phyloP scores from a whole-genome alignment of 257 asterid species.

The Eustoma russellianum region DNA sequence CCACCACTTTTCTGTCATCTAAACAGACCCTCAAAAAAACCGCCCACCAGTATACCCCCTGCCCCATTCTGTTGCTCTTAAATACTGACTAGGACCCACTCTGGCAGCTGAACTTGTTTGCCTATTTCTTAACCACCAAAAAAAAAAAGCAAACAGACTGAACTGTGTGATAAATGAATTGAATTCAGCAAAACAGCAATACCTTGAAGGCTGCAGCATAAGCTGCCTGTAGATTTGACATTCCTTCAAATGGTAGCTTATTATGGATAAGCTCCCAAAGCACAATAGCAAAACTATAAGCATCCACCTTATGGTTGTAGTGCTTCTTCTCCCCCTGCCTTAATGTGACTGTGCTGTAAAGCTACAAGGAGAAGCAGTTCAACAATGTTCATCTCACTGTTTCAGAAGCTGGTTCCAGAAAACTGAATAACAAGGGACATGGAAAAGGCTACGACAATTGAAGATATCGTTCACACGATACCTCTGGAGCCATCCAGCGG shows the following conservation, averaged over 20 bases:
- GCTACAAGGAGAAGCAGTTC: slow-evolving; percentile 34
- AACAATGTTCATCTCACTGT: background rate
- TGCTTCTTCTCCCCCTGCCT: slow-evolving; percentile 98
- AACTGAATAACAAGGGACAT: background rate
- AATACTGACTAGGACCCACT: too few relatives aligned
- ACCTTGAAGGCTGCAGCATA: slow-evolving; percentile 99
- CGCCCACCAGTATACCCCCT: too few relatives aligned
- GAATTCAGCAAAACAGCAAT: slow-evolving; percentile 1
- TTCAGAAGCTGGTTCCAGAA: background rate
- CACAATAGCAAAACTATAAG: slow-evolving; percentile 93
- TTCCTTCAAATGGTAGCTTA: slow-evolving; percentile 77
- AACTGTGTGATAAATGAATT: too few relatives aligned
- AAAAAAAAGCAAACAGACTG: too few relatives aligned
- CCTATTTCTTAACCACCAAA: too few relatives aligned
- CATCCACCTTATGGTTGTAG: slow-evolving; percentile 94
- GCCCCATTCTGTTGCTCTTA: too few relatives aligned
- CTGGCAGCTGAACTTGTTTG: too few relatives aligned
- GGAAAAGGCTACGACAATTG: background rate
- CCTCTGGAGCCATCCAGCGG: slow-evolving; percentile 99
- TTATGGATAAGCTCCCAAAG: slow-evolving; percentile 90
- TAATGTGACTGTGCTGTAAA: slow-evolving; percentile 88
- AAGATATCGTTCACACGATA: slow-evolving; percentile 9
- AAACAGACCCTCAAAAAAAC: too few relatives aligned
- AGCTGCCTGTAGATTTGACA: slow-evolving; percentile 98
- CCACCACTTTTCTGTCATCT: too few relatives aligned